Evolutionary conservation across 352 stramenopile species (phyloP).

Genomic region (Nothophytophthora sp.): DNA sequence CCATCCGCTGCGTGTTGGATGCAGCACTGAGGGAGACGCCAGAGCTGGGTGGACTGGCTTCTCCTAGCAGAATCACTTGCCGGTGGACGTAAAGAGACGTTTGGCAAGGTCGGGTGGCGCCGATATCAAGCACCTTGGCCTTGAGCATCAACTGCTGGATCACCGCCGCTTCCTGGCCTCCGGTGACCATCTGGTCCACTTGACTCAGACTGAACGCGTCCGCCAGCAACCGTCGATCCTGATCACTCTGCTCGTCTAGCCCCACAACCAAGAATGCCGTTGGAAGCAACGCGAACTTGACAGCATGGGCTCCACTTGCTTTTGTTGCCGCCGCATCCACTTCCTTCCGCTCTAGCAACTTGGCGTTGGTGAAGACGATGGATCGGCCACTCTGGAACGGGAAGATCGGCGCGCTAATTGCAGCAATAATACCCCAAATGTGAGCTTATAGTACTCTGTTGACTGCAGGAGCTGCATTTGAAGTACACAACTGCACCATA

Average conservation of each 20-base stretch:
- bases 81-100: constrained; percentile 54
- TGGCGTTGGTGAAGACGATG: constrained; percentile 60
- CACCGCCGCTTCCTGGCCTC: constrained; percentile 12
- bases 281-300: constrained; percentile 37
- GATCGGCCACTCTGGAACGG: constrained; percentile 40
- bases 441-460: not conserved
- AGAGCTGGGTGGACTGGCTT: constrained; percentile 14
- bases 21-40: constrained; percentile 1
- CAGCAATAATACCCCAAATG: not conserved
- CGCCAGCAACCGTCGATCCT: constrained; percentile 26
- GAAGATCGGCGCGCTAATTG: constrained; percentile 28
- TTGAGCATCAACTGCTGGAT: constrained; percentile 44
- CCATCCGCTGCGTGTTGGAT: constrained; percentile 14
- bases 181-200: constrained; percentile 25
- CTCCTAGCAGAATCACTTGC: constrained; percentile 64
- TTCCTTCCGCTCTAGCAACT: constrained; percentile 54
- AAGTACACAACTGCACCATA: not conserved
- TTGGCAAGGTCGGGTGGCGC: constrained; percentile 61
- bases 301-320: not conserved
- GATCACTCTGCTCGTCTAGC: constrained; percentile 19
- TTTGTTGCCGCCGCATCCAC: constrained; percentile 4
- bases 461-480: not conserved
- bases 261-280: constrained; percentile 37
- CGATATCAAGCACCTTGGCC: constrained; percentile 61
- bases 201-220: constrained; percentile 26